Percentiles rank a stretch among this genome's conserved stretches.
These are phyloP conservation scores for Fusarium guadeloupense DNA, from an alignment of 2,329 filamentous ascomycete genomes.

Conservation along the genomic window DNA sequence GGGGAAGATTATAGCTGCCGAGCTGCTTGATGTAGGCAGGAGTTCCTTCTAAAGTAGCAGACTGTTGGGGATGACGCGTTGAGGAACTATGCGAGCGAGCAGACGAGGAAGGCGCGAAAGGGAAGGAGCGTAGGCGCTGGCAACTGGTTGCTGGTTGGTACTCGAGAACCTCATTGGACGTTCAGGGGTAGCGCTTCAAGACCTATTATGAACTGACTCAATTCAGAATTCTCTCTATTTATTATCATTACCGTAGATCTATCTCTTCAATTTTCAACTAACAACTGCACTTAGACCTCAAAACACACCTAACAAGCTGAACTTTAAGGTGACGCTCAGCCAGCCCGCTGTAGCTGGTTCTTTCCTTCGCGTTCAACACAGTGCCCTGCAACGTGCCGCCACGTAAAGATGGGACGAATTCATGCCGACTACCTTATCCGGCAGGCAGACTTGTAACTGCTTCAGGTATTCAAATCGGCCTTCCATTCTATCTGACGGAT, in stretches of 20 bases:
- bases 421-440: neutral
- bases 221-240: neutral
- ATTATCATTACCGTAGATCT: neutral
- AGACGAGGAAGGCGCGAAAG: conserved; percentile 18
- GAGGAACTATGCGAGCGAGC: conserved; percentile 1
- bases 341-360: too few species aligned
- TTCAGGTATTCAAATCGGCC: neutral
- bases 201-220: neutral
- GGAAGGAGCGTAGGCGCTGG: conserved; percentile 20
- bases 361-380: neutral
- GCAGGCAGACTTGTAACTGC: neutral
- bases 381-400: neutral
- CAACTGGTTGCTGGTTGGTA: neutral
- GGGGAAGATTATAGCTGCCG: conserved; percentile 13
- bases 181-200: neutral
- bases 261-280: neutral
- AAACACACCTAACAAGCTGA: neutral
- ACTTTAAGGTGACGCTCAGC: too few species aligned
- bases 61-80: conserved; percentile 34
- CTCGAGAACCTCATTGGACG: neutral
- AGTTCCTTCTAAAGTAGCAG: conserved; percentile 26
- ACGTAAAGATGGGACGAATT: neutral
- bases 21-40: conserved; percentile 7
- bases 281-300: neutral
- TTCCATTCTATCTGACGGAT: neutral